Conservation (phyloP, 2,329 filamentous ascomycete species). For the Paraphoma chrysanthemicola region DNA sequence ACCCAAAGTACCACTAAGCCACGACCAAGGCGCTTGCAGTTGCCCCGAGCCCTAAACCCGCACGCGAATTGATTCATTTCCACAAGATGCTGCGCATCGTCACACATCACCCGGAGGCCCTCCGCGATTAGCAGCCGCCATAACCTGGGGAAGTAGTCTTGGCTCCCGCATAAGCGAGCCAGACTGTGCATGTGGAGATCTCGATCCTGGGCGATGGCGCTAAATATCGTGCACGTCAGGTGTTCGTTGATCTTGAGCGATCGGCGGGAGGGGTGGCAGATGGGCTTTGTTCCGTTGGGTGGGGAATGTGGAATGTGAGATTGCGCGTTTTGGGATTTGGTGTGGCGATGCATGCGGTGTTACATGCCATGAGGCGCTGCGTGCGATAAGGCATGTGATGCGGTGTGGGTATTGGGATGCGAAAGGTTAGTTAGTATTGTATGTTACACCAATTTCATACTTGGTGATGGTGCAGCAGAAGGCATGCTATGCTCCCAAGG, state of each 20-base stretch:
- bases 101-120: neutral
- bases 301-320: neutral
- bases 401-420: no score
- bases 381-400: no score
- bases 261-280: neutral
- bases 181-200: neutral
- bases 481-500: no score
- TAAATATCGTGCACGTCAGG: neutral
- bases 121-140: neutral
- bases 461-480: no score
- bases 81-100: neutral
- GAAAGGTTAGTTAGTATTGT: no score
- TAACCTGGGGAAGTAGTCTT: slow-evolving; percentile 1
- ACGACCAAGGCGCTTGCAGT: no score
- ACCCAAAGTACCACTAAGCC: no score
- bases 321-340: no score
- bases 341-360: no score
- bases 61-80: neutral
- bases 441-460: no score
- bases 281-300: neutral
- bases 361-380: no score
- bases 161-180: neutral
- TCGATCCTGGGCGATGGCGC: neutral
- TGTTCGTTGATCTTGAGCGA: neutral
- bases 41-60: no score